A percentile compares a stretch with the other conserved stretches of the same genome.
phyloP scores from a whole-genome alignment of 2,329 filamentous ascomycete species.

The Trichoderma sp. region DNA sequence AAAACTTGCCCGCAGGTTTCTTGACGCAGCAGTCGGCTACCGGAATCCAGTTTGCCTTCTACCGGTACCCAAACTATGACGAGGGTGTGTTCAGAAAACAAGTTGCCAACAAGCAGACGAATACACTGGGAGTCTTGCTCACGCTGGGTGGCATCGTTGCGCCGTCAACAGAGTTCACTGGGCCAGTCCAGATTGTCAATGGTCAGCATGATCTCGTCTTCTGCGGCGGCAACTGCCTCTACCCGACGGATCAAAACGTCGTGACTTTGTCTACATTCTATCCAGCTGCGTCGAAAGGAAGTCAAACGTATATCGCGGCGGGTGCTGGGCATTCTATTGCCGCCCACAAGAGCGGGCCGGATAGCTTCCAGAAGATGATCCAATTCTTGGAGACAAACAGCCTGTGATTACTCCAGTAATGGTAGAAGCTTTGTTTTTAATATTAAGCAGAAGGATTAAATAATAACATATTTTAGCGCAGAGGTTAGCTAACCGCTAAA shows the following conservation, averaged over 20 bases:
- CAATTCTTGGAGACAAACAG: neutral
- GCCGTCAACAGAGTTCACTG: conserved; percentile 3
- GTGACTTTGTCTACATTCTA: neutral
- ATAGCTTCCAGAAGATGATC: neutral
- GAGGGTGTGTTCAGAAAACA: neutral
- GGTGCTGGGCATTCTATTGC: conserved; percentile 4
- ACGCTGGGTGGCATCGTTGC: conserved; percentile 3
- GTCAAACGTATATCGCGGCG: conserved; percentile 3
- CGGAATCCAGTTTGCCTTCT: conserved; percentile 8
- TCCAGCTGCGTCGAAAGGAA: neutral
- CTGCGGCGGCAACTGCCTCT: conserved; percentile 6
- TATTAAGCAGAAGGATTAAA: neutral
- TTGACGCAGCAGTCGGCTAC: conserved; percentile 4
- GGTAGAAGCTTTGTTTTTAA: neutral
- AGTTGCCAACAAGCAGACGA: neutral
- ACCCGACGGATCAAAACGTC: neutral
- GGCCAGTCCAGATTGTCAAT: neutral
- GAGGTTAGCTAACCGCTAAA: neutral
- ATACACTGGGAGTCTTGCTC: conserved; percentile 4
- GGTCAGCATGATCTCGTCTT: conserved; percentile 1
- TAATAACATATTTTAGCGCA: neutral
- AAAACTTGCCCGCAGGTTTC: neutral
- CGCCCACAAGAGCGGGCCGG: neutral
- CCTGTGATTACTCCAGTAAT: neutral
- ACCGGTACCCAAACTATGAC: conserved; percentile 2